Conservation (phyloP, 352 stramenopile genomes). For the Globisporangium parvum region DNA sequence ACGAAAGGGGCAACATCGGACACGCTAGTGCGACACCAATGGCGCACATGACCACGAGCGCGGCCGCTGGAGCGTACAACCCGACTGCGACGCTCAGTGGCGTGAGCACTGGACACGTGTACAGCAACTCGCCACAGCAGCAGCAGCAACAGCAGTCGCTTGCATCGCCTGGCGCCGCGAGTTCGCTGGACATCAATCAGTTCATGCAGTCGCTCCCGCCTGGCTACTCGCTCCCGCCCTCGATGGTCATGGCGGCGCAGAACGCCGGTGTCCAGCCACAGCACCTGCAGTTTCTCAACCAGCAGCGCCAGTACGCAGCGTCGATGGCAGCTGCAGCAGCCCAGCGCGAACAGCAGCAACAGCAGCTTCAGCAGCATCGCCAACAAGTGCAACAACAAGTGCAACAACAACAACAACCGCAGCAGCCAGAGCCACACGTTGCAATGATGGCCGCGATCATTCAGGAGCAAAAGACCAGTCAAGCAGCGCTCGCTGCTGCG, state of each 20-base stretch:
- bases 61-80: too few species aligned
- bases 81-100: too few species aligned
- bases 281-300: slow-evolving; percentile 30
- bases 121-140: background rate
- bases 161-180: background rate
- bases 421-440: slow-evolving; percentile 14
- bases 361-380: slow-evolving; percentile 5
- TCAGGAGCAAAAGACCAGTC: slow-evolving; percentile 6
- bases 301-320: slow-evolving; percentile 22
- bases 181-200: slow-evolving; percentile 18
- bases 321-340: slow-evolving; percentile 21
- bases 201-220: slow-evolving; percentile 31
- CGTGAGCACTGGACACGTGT: too few species aligned
- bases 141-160: background rate
- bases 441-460: slow-evolving; percentile 11
- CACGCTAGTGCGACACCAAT: background rate
- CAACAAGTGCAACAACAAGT: slow-evolving; percentile 11
- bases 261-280: slow-evolving; percentile 8
- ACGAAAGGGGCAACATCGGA: slow-evolving; percentile 4
- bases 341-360: background rate
- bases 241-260: slow-evolving; percentile 17
- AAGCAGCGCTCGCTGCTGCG: background rate
- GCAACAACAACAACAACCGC: slow-evolving; percentile 8
- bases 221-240: slow-evolving; percentile 17
- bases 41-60: too few species aligned